Evolutionary conservation across 331 rosid genomes (phyloP).

Genomic region (Quercus lobata): DNA sequence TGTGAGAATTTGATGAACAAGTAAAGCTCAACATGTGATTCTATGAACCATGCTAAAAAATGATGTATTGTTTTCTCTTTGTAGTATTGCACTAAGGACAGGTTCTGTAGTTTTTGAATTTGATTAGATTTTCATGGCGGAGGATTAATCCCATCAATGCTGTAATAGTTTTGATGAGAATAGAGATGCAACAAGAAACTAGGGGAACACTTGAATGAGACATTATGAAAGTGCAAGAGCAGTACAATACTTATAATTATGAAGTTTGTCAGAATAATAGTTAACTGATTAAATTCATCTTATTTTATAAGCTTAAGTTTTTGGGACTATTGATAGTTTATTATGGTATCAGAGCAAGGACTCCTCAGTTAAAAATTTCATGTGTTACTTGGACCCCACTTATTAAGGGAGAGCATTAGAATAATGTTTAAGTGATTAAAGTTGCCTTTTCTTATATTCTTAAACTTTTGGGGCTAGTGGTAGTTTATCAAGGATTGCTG

Average conservation of each 20-base stretch:
- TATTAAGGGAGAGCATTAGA: no score
- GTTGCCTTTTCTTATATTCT: no score
- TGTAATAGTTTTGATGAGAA: not conserved
- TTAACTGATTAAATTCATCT: no score
- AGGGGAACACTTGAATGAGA: not conserved
- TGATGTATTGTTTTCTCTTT: not conserved
- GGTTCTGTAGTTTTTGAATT: not conserved
- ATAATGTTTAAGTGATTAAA: no score
- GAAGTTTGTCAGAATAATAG: no score
- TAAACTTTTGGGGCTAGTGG: no score
- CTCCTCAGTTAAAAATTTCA: no score
- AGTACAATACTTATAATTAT: not conserved
- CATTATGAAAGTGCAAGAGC: not conserved
- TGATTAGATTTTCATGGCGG: not conserved
- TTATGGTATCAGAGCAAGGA: no score
- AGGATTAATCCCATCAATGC: not conserved
- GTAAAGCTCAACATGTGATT: not conserved
- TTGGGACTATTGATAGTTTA: no score
- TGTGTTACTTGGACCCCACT: no score
- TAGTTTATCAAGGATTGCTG: not conserved
- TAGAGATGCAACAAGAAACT: not conserved
- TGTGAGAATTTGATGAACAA: not conserved
- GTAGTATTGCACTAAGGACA: not conserved
- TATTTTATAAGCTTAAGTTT: no score
- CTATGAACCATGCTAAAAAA: not conserved